Base-by-base conservation (phyloP, 1,139 yeast genomes). In the Groenewaldozyma sp. region DNA sequence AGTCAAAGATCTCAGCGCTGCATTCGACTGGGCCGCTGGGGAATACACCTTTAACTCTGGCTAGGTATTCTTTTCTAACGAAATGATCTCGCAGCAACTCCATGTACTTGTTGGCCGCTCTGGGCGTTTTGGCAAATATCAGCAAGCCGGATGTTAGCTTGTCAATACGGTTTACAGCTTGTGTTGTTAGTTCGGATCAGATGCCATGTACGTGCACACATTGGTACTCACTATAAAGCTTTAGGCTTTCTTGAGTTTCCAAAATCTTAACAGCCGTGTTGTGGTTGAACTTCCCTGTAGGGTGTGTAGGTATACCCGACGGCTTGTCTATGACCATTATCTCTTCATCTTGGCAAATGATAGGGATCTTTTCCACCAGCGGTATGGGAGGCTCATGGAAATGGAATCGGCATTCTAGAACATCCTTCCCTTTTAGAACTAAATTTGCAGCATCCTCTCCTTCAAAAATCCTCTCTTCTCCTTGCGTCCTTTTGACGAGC, bases 381-480 rank as follows among this genome's bases (percentile, higher is more conserved):
- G 82, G 68, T 1, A 91, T 94, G 0, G 95, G 78, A 1, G 95
- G 95, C 54, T 88, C 97, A 53, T 91, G 95, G 43, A 93, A 73
- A 55, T 84, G 96, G 35, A 79, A 71, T 44, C 82, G 65, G 59
- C 91, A 96, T 27, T 77, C 70, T n/a, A 91, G 81, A 35, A 82
- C 65, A 51, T 91, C 95, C 0, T 96, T 62, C 0, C 94, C 86
- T 0, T 75, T 68, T 39, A 70, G 62, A 34, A 72, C 73, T 56
- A 84, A 84, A 28, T 88, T 56, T 1, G 76, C 65, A 33, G 24
- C 21, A 1, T 88, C 95, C 45, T 73, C 70, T 0, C 96, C 97
- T 2, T 64, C 65, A 2, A 69, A 71, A 20, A 91, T 78, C 1
- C 87, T 77, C 28, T 29, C 24, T 4, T 14, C 19, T 28, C 31